Conservation (phyloP, 805 yeast species). For the Candida orba region DNA sequence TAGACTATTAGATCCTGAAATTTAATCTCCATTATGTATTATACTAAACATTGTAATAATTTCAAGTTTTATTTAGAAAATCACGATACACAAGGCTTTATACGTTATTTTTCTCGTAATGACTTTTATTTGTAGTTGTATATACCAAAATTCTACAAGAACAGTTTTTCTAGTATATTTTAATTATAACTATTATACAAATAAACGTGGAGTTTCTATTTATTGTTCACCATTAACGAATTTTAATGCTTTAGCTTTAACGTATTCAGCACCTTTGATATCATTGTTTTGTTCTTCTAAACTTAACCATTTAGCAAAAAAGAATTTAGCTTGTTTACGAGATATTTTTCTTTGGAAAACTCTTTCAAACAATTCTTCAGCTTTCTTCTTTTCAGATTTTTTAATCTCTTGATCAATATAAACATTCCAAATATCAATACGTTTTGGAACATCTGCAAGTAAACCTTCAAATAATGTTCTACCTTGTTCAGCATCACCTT, state of each 20-base stretch:
- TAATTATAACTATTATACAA: conserved; percentile 2
- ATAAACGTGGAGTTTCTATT: background rate
- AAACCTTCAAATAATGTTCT: conserved; percentile 92
- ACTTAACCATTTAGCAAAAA: conserved; percentile 86
- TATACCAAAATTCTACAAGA: no score
- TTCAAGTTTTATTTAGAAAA: no score
- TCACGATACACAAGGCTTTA: no score
- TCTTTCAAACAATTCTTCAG: conserved; percentile 78
- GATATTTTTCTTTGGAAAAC: conserved; percentile 58
- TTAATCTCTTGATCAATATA: conserved; percentile 91
- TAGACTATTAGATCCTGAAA: no score
- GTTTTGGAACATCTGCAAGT: conserved; percentile 81
- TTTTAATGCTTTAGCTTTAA: conserved; percentile 85
- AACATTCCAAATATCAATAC: conserved; percentile 92
- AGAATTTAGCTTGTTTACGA: conserved; percentile 87
- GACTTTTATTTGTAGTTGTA: no score
- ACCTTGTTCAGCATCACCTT: conserved; percentile 92
- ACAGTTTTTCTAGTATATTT: background rate
- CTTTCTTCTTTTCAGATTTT: conserved; percentile 53
- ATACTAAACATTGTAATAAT: no score
- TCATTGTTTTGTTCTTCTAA: conserved; percentile 69
- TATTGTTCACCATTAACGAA: conserved; percentile 38
- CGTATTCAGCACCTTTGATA: conserved; percentile 67
- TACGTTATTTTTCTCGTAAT: no score
- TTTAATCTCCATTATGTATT: no score